phyloP scores from a whole-genome alignment of 768 basidiomycete species.

The Trametes gibbosa region DNA sequence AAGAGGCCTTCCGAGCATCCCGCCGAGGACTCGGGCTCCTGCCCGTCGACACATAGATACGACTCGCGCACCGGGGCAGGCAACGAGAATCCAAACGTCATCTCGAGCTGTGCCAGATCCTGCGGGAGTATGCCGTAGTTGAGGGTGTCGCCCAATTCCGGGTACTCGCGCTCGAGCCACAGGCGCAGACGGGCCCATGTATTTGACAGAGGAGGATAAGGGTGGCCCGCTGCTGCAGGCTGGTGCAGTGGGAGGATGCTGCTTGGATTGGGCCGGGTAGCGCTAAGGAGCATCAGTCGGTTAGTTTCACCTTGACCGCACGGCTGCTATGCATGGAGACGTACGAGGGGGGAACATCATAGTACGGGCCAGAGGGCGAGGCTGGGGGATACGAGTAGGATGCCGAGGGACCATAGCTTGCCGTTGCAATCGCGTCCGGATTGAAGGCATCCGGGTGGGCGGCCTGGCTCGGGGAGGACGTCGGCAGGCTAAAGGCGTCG shows the following conservation, averaged over 20 bases:
- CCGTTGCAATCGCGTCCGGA: slow-evolving; percentile 48
- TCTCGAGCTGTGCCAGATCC: slow-evolving; percentile 78
- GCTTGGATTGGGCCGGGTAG: slow-evolving; percentile 45
- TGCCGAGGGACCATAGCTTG: slow-evolving; percentile 34
- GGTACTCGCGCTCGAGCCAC: slow-evolving; percentile 86
- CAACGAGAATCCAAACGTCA: slow-evolving; percentile 79
- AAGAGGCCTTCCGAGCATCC: slow-evolving; percentile 90
- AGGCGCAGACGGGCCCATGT: slow-evolving; percentile 82
- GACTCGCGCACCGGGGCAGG: slow-evolving; percentile 90
- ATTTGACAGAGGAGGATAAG: slow-evolving; percentile 74
- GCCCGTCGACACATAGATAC: slow-evolving; percentile 85
- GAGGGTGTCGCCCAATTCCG: slow-evolving; percentile 93
- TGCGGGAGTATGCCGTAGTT: slow-evolving; percentile 85
- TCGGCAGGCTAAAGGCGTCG: slow-evolving; percentile 86
- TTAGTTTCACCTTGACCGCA: slow-evolving; percentile 13
- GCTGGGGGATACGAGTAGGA: slow-evolving; percentile 80
- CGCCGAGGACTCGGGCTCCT: slow-evolving; percentile 87
- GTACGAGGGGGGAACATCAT: slow-evolving; percentile 59
- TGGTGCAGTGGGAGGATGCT: slow-evolving; percentile 71
- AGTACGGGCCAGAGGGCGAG: slow-evolving; percentile 50
- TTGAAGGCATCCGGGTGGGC: slow-evolving; percentile 60
- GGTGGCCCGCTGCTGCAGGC: slow-evolving; percentile 36
- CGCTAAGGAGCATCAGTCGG: slow-evolving; percentile 22
- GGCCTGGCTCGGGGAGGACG: slow-evolving; percentile 57
- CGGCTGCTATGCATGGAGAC: slow-evolving; percentile 6